These are phyloP conservation scores for Ogataea kodamae DNA, from an alignment of 805 yeast genomes.

Conservation along the genomic window DNA sequence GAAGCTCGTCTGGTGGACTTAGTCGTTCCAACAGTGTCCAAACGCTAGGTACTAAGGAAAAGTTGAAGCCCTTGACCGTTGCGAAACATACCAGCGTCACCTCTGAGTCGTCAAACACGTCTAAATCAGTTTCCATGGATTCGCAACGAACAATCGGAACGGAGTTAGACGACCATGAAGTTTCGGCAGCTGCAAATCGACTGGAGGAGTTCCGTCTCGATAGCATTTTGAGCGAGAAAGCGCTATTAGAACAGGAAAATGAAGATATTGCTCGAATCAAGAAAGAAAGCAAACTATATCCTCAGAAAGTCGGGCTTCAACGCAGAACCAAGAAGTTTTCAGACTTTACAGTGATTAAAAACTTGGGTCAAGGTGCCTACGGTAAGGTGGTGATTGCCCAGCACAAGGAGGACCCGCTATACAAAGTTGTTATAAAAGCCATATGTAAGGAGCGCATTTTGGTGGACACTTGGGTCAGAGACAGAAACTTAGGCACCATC, in stretches of 20 bases:
- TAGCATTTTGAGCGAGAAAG: constrained; percentile 37
- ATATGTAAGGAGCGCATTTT: constrained; percentile 89
- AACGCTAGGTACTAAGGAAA: constrained; percentile 11
- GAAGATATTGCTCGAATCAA: constrained; percentile 38
- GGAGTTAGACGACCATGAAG: constrained; percentile 7
- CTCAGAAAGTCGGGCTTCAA: constrained; percentile 57
- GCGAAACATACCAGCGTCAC: constrained; percentile 10
- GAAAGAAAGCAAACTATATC: constrained; percentile 43
- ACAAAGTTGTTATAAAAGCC: constrained; percentile 77
- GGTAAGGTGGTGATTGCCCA: constrained; percentile 86
- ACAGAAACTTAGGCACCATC: constrained; percentile 83
- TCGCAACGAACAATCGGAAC: constrained; percentile 10
- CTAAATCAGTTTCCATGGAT: constrained; percentile 14
- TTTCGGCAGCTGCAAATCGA: constrained; percentile 10
- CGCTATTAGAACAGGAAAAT: constrained; percentile 44
- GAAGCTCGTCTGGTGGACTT: constrained; percentile 27
- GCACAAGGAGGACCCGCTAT: constrained; percentile 57
- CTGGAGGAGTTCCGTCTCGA: constrained; percentile 18
- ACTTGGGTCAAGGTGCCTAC: constrained; percentile 95
- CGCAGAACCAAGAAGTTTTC: constrained; percentile 68
- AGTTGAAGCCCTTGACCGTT: constrained; percentile 3
- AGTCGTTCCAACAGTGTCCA: constrained; percentile 27
- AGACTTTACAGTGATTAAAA: constrained; percentile 68
- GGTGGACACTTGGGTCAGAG: constrained; percentile 97
- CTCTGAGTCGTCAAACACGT: constrained; percentile 17